Base-by-base conservation (phyloP, 352 stramenopile species). In the Phytophthora citrophthora region DNA sequence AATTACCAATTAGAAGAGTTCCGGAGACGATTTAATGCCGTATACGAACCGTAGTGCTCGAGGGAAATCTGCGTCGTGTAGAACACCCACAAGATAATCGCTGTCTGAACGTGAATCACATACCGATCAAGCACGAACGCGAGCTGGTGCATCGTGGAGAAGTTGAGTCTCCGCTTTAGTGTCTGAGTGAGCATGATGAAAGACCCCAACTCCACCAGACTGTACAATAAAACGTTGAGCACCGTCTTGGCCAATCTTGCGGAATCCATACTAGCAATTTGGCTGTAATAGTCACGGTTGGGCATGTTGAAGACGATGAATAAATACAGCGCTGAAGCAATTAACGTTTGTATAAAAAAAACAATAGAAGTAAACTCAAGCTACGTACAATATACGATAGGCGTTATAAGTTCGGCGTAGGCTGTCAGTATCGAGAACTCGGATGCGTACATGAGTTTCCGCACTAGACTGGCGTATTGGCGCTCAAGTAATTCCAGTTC, bases 371-470 rank as follows among this genome's bases (percentile, higher is more conserved):
- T 13, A 12, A 24, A 11, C 23, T 2, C 15, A 27, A 29, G 13
- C 4, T 12, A 51, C 52, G 27, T 44, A 60, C 52, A 60, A 8
- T 60, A 60, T 12, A 60, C 52, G 52, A 51, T 51, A 27, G 52
- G 52, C 9, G 39, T 63, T 23, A 74, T 63, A 11, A 72, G 52
- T 32, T 77, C 70, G 13, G 47, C 57, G 24, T 63, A 72, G 2
- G 55, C 36, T 26, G 55, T 64, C 15, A 74, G 60, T 15, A 74
- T 64, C 5, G 64, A 68, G 26, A 74, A 72, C 36, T 77, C 65
- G 9, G 62, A 68, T 47, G 68, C 71, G n/a, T 74, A 65, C 40
- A 77, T 69, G 43, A 77, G 34, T 27, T 74, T 72, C 1, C 58
- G 39, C 0, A 68, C 60, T 5, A 48, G 26, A 13, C 32, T 40